Percentiles rank a stretch among this genome's conserved stretches.
phyloP scores from a whole-genome alignment of 176 grass and related monocot genomes.

The Aegilops speltoides region DNA sequence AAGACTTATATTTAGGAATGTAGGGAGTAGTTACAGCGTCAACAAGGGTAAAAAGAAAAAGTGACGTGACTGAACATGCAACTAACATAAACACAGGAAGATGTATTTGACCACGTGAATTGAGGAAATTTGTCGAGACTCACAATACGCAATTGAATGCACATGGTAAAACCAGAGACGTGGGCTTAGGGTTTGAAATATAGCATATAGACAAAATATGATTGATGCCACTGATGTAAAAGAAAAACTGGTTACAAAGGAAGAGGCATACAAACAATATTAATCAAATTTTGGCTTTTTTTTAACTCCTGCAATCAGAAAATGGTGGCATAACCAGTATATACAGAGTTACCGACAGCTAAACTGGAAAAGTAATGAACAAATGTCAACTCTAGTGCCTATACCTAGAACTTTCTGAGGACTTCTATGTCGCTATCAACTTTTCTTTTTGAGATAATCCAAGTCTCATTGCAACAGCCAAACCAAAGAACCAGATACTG shows the following conservation, averaged over 20 bases:
- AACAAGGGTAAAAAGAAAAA: background rate
- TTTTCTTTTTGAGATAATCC: background rate
- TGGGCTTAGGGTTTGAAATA: no score
- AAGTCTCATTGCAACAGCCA: background rate
- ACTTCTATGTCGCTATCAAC: background rate
- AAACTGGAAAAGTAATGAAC: background rate
- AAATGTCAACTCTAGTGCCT: background rate
- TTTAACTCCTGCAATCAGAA: background rate
- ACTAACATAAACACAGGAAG: no score
- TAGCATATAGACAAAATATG: no score
- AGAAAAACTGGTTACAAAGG: background rate
- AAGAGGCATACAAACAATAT: background rate
- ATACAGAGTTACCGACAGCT: background rate
- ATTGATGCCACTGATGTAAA: no score
- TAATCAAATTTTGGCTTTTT: background rate
- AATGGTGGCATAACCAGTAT: background rate
- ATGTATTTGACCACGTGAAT: no score
- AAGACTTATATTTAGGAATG: no score
- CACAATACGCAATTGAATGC: no score
- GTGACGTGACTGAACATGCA: no score
- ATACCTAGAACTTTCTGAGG: background rate
- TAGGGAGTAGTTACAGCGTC: background rate
- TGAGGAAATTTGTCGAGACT: no score
- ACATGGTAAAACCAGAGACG: no score
- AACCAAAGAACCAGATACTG: background rate